These are phyloP conservation scores for Rhodamnia argentea DNA, from an alignment of 345 rosid genomes.

Conservation along the genomic window DNA sequence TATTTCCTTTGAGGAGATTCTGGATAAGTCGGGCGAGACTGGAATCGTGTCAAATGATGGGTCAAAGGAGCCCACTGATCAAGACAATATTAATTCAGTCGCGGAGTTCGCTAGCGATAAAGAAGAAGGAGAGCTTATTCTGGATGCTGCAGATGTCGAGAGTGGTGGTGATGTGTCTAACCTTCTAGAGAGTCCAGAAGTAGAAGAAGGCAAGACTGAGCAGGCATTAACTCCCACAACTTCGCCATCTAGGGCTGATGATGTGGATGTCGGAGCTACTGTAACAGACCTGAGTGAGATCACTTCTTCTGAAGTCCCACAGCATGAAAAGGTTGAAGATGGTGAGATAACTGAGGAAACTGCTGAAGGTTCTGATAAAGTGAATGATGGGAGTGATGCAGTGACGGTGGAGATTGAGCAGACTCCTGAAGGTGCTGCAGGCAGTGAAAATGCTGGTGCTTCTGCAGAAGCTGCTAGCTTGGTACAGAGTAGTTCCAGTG, in stretches of 20 bases:
- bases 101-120: constrained; percentile 27
- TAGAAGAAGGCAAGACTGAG: constrained; percentile 42
- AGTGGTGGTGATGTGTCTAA: constrained; percentile 30
- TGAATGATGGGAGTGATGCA: constrained; percentile 32
- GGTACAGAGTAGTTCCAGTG: constrained; percentile 17
- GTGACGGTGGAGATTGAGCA: constrained; percentile 21
- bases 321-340: constrained; percentile 60
- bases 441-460: constrained; percentile 2
- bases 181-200: constrained; percentile 39
- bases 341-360: constrained; percentile 37
- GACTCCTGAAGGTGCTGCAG: constrained; percentile 6
- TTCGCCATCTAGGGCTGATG: constrained; percentile 59
- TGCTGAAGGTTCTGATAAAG: constrained; percentile 47
- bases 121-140: constrained; percentile 81
- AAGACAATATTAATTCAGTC: not conserved
- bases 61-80: constrained; percentile 32
- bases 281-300: constrained; percentile 31
- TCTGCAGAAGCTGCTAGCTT: constrained; percentile 2
- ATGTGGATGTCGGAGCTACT: constrained; percentile 16
- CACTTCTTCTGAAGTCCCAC: constrained; percentile 24
- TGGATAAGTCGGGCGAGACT: constrained; percentile 36
- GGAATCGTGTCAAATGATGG: constrained; percentile 33
- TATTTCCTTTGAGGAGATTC: constrained; percentile 22
- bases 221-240: constrained; percentile 32
- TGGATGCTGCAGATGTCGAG: constrained; percentile 55